Percentiles rank a stretch among this genome's conserved stretches.
Evolutionary conservation across 129 eudicot species (phyloP).

Genomic region (Tagetes erecta): DNA sequence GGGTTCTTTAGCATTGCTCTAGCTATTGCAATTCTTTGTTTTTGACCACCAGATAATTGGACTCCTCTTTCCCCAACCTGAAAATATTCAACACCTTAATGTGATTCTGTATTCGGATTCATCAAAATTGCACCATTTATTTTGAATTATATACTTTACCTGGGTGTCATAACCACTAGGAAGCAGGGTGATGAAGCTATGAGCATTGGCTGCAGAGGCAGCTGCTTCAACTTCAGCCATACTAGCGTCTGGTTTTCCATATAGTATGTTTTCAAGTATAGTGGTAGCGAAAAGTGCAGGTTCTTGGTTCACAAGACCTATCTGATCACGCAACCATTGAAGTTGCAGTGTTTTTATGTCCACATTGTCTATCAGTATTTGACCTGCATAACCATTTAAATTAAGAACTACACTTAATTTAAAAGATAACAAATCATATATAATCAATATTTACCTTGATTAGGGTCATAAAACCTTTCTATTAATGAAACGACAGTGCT

Average conservation of each 20-base stretch:
- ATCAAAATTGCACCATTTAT: neutral
- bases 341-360: constrained; percentile 81
- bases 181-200: constrained; percentile 84
- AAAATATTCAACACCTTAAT: neutral
- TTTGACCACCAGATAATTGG: constrained; percentile 96
- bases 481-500: constrained; percentile 93
- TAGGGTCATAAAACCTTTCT: constrained; percentile 94
- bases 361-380: constrained; percentile 79
- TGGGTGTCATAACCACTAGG: constrained; percentile 93
- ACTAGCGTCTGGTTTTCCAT: constrained; percentile 86
- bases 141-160: constrained; percentile 35
- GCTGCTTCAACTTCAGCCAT: constrained; percentile 90
- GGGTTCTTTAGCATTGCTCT: constrained; percentile 97
- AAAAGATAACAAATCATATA: neutral
- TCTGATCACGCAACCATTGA: constrained; percentile 83
- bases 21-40: constrained; percentile 96
- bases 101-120: neutral
- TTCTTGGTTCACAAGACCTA: constrained; percentile 96
- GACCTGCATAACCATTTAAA: constrained; percentile 46
- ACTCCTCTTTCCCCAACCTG: constrained; percentile 96
- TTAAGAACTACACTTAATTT: neutral
- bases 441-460: constrained; percentile 52
- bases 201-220: constrained; percentile 91
- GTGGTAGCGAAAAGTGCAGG: constrained; percentile 98
- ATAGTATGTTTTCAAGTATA: constrained; percentile 88